Percentiles rank a stretch among this genome's conserved stretches.
Conservation (phyloP, 1,284 basidiomycete species). For the Sparassis latifolia region DNA sequence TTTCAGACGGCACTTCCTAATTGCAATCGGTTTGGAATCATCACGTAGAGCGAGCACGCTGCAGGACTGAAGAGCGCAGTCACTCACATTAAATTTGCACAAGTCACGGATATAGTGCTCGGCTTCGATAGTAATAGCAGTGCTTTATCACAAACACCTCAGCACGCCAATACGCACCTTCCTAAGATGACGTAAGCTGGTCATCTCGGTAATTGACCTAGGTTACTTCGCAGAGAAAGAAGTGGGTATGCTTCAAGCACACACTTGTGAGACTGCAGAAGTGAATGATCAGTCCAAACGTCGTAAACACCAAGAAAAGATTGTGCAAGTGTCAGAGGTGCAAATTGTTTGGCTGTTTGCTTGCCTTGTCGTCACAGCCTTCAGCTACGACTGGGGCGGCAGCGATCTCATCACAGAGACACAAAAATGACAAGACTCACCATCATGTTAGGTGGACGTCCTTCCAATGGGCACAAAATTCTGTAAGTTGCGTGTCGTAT, state of each 20-base stretch:
- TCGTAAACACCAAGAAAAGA: not conserved
- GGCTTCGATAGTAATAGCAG: no score
- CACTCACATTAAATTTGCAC: no score
- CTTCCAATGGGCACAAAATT: not conserved
- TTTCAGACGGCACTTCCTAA: slow-evolving; percentile 32
- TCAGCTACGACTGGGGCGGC: slow-evolving; percentile 30
- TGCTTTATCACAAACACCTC: no score
- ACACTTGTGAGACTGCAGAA: not conserved
- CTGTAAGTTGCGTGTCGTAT: no score
- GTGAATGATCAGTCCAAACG: not conserved
- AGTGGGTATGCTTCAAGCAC: not conserved
- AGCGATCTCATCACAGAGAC: slow-evolving; percentile 23
- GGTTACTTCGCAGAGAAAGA: no score
- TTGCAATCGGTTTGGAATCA: slow-evolving; percentile 29
- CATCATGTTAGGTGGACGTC: not conserved
- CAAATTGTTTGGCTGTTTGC: slow-evolving; percentile 29
- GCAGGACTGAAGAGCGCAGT: no score
- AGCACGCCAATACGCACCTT: no score
- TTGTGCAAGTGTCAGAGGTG: slow-evolving; percentile 18
- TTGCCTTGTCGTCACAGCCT: slow-evolving; percentile 28
- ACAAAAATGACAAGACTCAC: not conserved
- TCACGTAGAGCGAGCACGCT: slow-evolving; percentile 9
- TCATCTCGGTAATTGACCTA: no score
- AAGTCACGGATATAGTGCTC: no score
- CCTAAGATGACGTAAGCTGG: no score